Percentiles rank a stretch among this genome's conserved stretches.
Evolutionary conservation across 768 basidiomycete species (phyloP).

Genomic region (Mycena latifolia): DNA sequence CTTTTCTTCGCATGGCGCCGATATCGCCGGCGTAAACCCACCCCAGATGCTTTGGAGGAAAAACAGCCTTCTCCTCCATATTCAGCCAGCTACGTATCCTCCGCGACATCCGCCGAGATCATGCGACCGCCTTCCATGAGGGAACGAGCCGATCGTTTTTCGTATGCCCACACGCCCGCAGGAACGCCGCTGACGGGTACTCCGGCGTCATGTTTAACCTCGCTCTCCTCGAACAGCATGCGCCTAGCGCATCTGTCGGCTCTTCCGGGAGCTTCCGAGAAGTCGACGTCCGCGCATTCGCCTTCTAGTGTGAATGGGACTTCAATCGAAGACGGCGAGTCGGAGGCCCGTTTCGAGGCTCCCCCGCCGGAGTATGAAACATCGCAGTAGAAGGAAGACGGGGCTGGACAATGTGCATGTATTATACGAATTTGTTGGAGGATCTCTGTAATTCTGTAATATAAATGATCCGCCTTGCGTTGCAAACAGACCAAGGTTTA

Average conservation of each 20-base stretch:
- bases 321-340: conserved; percentile 1
- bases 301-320: not conserved
- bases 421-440: no score
- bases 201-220: conserved; percentile 5
- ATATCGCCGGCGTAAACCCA: not conserved
- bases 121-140: conserved; percentile 28
- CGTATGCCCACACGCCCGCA: conserved; percentile 22
- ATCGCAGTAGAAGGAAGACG: not conserved
- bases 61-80: conserved; percentile 17
- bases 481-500: no score
- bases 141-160: conserved; percentile 23
- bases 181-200: conserved; percentile 28
- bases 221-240: conserved; percentile 22
- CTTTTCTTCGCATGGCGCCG: conserved; percentile 6
- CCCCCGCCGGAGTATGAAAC: conserved; percentile 24
- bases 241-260: not conserved
- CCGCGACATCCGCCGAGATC: not conserved
- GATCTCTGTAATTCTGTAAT: no score
- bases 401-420: not conserved
- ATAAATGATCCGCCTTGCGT: no score
- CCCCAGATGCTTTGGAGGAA: not conserved
- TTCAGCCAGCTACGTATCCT: conserved; percentile 6
- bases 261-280: not conserved
- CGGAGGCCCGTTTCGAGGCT: conserved; percentile 3
- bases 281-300: not conserved